Evolutionary conservation across 179 eudicot genomes (phyloP).

Genomic region (Silene vulgaris): DNA sequence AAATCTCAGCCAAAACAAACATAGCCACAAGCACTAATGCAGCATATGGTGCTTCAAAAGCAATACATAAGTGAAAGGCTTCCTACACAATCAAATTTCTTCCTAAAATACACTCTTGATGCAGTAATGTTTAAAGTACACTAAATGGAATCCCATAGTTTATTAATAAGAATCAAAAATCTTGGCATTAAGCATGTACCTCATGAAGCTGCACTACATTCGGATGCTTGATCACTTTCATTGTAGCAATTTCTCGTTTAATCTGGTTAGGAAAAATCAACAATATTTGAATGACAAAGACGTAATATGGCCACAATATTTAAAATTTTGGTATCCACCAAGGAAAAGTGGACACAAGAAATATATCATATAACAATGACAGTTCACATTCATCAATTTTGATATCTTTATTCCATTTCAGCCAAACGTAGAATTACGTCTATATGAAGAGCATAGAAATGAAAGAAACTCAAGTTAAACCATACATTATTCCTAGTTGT

Average conservation of each 20-base stretch:
- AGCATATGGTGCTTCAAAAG: neutral
- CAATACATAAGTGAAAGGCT: neutral
- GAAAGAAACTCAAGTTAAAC: neutral
- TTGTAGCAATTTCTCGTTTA: constrained; percentile 70
- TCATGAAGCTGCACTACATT: constrained; percentile 63
- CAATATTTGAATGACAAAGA: neutral
- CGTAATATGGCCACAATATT: neutral
- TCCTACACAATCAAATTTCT: neutral
- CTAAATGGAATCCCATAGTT: neutral
- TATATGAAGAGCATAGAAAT: too few species aligned
- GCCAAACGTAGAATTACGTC: neutral
- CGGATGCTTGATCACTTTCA: constrained; percentile 81
- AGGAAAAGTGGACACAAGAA: neutral
- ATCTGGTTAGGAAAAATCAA: constrained; percentile 39
- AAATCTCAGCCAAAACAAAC: constrained; percentile 5
- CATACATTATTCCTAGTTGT: neutral
- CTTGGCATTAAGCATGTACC: constrained; percentile 35
- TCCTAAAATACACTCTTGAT: neutral
- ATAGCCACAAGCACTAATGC: neutral
- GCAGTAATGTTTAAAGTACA: neutral
- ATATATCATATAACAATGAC: neutral
- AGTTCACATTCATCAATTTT: neutral
- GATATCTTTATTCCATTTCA: neutral
- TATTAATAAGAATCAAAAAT: neutral
- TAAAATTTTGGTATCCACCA: neutral